A percentile compares a stretch with the other conserved stretches of the same genome.
Evolutionary conservation across 495 filamentous ascomycete species (phyloP).

Genomic region (Penicillium antarcticum): DNA sequence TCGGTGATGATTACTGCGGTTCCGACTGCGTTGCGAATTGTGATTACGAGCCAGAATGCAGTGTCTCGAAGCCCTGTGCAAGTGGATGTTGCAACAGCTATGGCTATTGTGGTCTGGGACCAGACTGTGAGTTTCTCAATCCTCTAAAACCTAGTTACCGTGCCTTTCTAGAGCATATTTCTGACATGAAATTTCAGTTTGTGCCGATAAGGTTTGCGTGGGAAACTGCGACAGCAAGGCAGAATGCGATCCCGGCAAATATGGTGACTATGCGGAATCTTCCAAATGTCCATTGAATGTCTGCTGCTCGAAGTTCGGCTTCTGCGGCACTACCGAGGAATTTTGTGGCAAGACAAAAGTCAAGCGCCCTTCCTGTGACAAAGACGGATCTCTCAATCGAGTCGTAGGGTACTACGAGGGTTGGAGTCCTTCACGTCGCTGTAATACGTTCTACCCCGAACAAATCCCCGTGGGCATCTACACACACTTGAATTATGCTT

Average conservation of each 20-base stretch:
- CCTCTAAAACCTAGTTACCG: too few relatives aligned
- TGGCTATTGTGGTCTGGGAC: constrained; percentile 22
- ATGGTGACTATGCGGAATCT: constrained; percentile 12
- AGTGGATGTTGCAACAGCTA: too few relatives aligned
- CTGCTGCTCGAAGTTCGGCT: constrained; percentile 31
- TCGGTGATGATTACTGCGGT: too few relatives aligned
- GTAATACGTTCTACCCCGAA: neutral
- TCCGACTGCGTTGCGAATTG: constrained; percentile 11
- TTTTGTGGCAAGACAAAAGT: constrained; percentile 19
- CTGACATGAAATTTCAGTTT: constrained; percentile 4
- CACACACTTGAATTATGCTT: constrained; percentile 43
- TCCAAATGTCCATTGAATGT: constrained; percentile 33
- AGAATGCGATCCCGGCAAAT: constrained; percentile 31
- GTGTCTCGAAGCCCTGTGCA: too few relatives aligned
- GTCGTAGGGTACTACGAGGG: constrained; percentile 15
- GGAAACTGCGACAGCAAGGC: constrained; percentile 21
- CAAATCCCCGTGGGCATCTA: constrained; percentile 7
- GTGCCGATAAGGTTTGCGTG: constrained; percentile 17
- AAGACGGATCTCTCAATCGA: too few relatives aligned
- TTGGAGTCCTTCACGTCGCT: neutral
- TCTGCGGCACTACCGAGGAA: constrained; percentile 28
- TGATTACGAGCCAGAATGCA: constrained; percentile 10
- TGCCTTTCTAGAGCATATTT: neutral
- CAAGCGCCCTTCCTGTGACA: neutral
- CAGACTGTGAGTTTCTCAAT: constrained; percentile 18